Conservation (phyloP, 148 eudicot species). For the Chenopodium formosanum region DNA sequence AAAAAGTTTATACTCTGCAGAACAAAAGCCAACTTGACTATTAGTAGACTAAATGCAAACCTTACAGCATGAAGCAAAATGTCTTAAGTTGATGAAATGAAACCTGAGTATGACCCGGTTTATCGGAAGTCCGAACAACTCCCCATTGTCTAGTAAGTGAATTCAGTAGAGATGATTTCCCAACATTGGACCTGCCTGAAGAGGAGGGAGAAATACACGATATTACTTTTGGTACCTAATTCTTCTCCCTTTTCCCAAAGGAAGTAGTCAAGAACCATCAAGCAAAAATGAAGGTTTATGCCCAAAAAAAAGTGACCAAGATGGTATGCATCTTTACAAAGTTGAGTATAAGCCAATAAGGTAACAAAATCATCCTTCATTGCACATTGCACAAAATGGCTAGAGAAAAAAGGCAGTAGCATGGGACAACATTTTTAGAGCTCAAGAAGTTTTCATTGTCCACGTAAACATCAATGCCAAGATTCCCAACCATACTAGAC, state of each 20-base stretch:
- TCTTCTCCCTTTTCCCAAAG: conserved; percentile 4
- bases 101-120: conserved; percentile 98
- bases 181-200: conserved; percentile 94
- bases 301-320: background rate
- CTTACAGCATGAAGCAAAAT: conserved; percentile 4
- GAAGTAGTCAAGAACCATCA: background rate
- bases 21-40: conserved; percentile 18
- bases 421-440: background rate
- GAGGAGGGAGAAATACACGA: conserved; percentile 1
- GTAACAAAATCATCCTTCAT: background rate
- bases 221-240: background rate
- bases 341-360: background rate
- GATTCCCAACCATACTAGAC: background rate
- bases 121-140: conserved; percentile 91
- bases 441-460: background rate
- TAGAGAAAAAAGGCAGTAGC: background rate
- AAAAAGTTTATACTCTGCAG: conserved; percentile 89
- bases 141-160: conserved; percentile 98
- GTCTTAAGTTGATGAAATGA: conserved; percentile 14
- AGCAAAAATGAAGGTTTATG: background rate
- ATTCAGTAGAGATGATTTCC: conserved; percentile 88
- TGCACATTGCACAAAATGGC: background rate
- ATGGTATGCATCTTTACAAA: background rate
- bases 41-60: background rate
- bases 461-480: background rate